A percentile compares a stretch with the other conserved stretches of the same genome.
phyloP scores from a whole-genome alignment of 345 rosid genomes.

The Citrus trifoliata region DNA sequence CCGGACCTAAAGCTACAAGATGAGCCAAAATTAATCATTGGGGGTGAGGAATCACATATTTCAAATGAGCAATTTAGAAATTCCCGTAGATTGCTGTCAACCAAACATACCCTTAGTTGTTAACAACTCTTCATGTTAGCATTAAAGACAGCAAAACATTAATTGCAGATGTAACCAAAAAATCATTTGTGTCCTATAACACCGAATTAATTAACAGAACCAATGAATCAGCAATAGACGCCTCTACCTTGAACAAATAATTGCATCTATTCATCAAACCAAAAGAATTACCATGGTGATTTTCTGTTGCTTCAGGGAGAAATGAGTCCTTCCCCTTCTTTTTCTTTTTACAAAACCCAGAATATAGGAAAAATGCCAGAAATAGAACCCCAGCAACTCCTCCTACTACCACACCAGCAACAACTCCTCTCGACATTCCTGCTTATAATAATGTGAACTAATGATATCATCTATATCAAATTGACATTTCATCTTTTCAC shows the following conservation, averaged over 20 bases:
- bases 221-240: neutral
- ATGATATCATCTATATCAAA: neutral
- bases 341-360: conserved; percentile 22
- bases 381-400: conserved; percentile 24
- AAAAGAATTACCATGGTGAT: conserved; percentile 23
- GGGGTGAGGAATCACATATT: neutral
- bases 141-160: neutral
- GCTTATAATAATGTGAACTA: conserved; percentile 20
- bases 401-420: conserved; percentile 38
- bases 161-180: neutral
- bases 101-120: neutral
- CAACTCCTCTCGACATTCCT: conserved; percentile 30
- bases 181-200: neutral
- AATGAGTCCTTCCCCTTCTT: conserved; percentile 14
- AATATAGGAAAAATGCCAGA: conserved; percentile 13
- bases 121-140: neutral
- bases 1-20: conserved; percentile 12
- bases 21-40: neutral
- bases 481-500: neutral
- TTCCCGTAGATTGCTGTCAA: no score
- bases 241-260: neutral
- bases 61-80: neutral
- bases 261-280: neutral
- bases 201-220: neutral
- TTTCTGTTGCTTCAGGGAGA: conserved; percentile 20